Percentiles rank a stretch among this genome's conserved stretches.
phyloP scores from a whole-genome alignment of 495 filamentous ascomycete genomes.

The Tuber umbilicatum region DNA sequence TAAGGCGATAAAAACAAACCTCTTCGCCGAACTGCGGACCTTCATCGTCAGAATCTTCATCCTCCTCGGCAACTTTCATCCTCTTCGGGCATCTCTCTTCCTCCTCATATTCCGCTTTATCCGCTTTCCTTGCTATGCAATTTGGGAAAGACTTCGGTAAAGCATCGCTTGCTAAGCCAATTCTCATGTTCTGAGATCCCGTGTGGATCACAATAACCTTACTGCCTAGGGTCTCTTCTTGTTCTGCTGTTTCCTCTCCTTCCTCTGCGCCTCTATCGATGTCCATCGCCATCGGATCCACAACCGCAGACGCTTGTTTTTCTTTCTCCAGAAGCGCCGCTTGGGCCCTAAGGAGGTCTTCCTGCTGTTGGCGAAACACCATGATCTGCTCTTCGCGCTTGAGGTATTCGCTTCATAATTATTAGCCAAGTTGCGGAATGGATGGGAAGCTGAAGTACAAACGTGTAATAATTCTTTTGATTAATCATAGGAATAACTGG shows the following conservation, averaged over 20 bases:
- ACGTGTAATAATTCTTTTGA: conserved; percentile 99
- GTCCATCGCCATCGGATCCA: conserved; percentile 43
- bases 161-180: conserved; percentile 89
- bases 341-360: conserved; percentile 47
- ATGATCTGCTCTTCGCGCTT: conserved; percentile 96
- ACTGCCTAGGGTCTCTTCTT: conserved; percentile 54
- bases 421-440: not conserved
- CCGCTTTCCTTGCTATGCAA: conserved; percentile 73
- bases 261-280: conserved; percentile 53
- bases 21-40: conserved; percentile 82
- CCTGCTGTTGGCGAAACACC: conserved; percentile 66
- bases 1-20: conserved; percentile 40
- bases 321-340: conserved; percentile 38
- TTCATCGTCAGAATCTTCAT: conserved; percentile 49
- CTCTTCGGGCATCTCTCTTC: conserved; percentile 80
- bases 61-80: conserved; percentile 63
- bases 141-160: conserved; percentile 90
- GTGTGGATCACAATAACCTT: conserved; percentile 94
- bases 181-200: conserved; percentile 94
- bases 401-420: conserved; percentile 69
- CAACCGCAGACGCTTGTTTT: conserved; percentile 16
- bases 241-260: conserved; percentile 51
- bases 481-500: conserved; percentile 88
- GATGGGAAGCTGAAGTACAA: conserved; percentile 43
- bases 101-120: conserved; percentile 74